phyloP scores from a whole-genome alignment of 805 yeast species.

The Lachancea fermentati region DNA sequence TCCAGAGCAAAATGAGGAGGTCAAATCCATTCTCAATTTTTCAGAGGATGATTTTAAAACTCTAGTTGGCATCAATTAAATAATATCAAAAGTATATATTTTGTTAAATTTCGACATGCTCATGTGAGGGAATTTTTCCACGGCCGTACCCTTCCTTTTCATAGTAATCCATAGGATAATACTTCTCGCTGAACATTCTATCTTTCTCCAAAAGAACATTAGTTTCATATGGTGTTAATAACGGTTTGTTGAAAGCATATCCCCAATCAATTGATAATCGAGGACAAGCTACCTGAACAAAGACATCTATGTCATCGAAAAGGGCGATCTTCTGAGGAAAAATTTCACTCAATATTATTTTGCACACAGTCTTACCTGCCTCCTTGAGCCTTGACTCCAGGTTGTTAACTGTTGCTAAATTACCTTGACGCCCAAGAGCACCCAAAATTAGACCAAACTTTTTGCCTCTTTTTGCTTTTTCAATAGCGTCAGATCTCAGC shows the following conservation, averaged over 20 bases:
- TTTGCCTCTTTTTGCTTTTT: constrained; percentile 49
- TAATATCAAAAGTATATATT: background rate
- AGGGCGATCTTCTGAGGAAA: constrained; percentile 88
- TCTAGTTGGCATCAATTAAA: constrained; percentile 61
- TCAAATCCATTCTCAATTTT: constrained; percentile 24
- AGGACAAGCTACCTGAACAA: constrained; percentile 97
- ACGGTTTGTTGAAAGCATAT: constrained; percentile 87
- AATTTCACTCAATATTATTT: constrained; percentile 84
- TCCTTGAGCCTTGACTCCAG: constrained; percentile 49
- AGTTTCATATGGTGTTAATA: constrained; percentile 93
- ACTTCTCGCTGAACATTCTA: constrained; percentile 51
- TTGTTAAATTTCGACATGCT: constrained; percentile 6
- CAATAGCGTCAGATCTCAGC: constrained; percentile 70
- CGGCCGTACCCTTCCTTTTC: constrained; percentile 87
- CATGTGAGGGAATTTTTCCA: constrained; percentile 58
- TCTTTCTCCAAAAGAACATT: constrained; percentile 83
- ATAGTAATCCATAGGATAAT: constrained; percentile 96
- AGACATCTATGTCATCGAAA: constrained; percentile 91
- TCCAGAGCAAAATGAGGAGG: constrained; percentile 21
- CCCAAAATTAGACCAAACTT: constrained; percentile 85
- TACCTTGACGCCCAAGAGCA: constrained; percentile 94
- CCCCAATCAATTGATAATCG: constrained; percentile 98
- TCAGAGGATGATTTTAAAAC: constrained; percentile 52
- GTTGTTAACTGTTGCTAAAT: constrained; percentile 63
- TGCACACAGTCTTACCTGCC: constrained; percentile 63